A percentile compares a stretch with the other conserved stretches of the same genome.
phyloP scores from a whole-genome alignment of 768 basidiomycete genomes.

The Lactarius vividus region DNA sequence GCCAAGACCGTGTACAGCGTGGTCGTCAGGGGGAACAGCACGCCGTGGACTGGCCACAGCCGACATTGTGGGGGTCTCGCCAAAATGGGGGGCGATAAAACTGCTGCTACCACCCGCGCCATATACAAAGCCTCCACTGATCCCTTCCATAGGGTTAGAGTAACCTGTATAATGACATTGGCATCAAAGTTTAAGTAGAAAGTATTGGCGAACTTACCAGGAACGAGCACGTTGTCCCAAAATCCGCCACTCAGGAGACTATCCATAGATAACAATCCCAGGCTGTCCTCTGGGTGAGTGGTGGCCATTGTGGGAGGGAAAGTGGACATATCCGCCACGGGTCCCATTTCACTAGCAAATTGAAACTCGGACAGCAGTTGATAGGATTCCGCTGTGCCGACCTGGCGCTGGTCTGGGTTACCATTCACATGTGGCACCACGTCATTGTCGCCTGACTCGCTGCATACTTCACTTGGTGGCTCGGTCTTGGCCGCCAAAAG shows the following conservation, averaged over 20 bases:
- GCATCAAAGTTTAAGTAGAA: slow-evolving; percentile 16
- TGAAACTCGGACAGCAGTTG: slow-evolving; percentile 56
- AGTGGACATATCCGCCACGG: slow-evolving; percentile 74
- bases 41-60: slow-evolving; percentile 46
- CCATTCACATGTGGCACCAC: slow-evolving; percentile 13
- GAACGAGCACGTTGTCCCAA: slow-evolving; percentile 87
- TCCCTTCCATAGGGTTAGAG: slow-evolving; percentile 73
- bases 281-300: slow-evolving; percentile 39
- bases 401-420: slow-evolving; percentile 17
- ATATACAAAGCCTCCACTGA: slow-evolving; percentile 83
- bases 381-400: slow-evolving; percentile 12
- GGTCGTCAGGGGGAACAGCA: slow-evolving; percentile 25
- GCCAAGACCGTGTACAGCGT: slow-evolving; percentile 31
- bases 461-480: slow-evolving; percentile 25
- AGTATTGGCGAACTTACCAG: slow-evolving; percentile 50
- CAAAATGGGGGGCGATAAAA: slow-evolving; percentile 71
- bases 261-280: slow-evolving; percentile 71
- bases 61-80: slow-evolving; percentile 57
- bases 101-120: slow-evolving; percentile 83
- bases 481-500: slow-evolving; percentile 57
- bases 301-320: slow-evolving; percentile 88
- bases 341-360: slow-evolving; percentile 82
- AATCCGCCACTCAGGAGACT: slow-evolving; percentile 75
- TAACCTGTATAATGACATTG: slow-evolving; percentile 51
- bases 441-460: slow-evolving; percentile 17